Base-by-base conservation (phyloP, 257 asterid genomes). In the Misopates orontium region DNA sequence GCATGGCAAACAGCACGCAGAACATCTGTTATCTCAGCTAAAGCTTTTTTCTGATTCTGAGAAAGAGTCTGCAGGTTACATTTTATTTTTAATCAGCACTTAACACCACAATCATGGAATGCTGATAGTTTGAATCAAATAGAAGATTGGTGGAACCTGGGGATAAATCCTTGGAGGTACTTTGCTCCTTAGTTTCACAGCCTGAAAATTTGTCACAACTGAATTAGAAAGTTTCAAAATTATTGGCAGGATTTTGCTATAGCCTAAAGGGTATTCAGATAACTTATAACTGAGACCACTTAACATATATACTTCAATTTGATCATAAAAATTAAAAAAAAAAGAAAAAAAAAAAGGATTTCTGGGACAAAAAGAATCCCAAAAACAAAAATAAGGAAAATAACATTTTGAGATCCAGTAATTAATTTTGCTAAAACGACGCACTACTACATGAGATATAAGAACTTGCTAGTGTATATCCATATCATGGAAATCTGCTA, bases 11-110 rank as follows among this genome's bases (percentile, higher is more conserved):
- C 75, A 8, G 80, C 76, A 55, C 82, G 74, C 56, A 88, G 64
- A 45, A 91, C 82, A 62, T 83, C 82, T 5, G 79, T 74, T 52
- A 88, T 82, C 70, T 91, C 97, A 20, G 79, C 73, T 73, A 88
- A 74, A 49, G 84, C 85, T 25, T 79, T 74, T 40, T 62, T 83
- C 53, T 86, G 93, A 74, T 83, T 78, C 56, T 74, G 73, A 9
- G 96, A 84, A 19, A 83, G 75, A 68, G 66, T 57, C 91, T 88
- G 87, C 67, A 74, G 50, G n/a, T 59, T 40, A 40, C 16, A 59
- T 5, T 18, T 39, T 1, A 32, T 32, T 59, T n/a, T n/a, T 41
- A 36, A 58, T 31, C 42, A 57, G 24, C 10, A 16, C 24, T 31
- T 56, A 7, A n/a, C 18, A 41, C 15, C 6, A 19, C 18, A 56